Percentiles rank a stretch among this genome's conserved stretches.
These are phyloP conservation scores for Corylus avellana DNA, from an alignment of 306 rosid species.

Conservation along the genomic window DNA sequence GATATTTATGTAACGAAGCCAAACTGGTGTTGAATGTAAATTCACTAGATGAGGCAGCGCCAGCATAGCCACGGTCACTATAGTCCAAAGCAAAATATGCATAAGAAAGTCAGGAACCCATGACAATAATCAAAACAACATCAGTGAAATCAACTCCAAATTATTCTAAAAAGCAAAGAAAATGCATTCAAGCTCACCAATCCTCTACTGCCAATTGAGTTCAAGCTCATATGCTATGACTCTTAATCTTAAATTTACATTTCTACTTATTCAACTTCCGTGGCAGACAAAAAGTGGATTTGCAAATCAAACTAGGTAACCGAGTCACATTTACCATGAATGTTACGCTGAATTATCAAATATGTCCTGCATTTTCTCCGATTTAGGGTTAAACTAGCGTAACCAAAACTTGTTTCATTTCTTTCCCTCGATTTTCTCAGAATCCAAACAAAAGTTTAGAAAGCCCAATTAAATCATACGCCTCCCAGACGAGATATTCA, in stretches of 20 bases:
- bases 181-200: not conserved
- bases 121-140: not conserved
- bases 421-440: not conserved
- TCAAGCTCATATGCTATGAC: not conserved
- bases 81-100: slow-evolving; percentile 22
- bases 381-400: not conserved
- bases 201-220: not conserved
- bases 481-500: not conserved
- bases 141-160: not conserved
- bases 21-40: slow-evolving; percentile 54
- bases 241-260: not conserved
- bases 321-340: not conserved
- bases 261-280: not conserved
- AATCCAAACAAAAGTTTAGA: not conserved
- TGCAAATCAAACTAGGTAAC: not conserved
- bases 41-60: slow-evolving; percentile 32
- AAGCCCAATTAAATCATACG: not conserved
- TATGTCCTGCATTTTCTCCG: not conserved
- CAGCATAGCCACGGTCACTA: slow-evolving; percentile 37
- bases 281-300: not conserved
- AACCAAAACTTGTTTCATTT: not conserved
- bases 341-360: not conserved
- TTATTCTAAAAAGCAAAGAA: not conserved
- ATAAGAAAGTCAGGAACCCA: slow-evolving; percentile 5
- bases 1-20: slow-evolving; percentile 82